phyloP scores from a whole-genome alignment of 2,329 filamentous ascomycete genomes.

The Exophiala dermatitidis region DNA sequence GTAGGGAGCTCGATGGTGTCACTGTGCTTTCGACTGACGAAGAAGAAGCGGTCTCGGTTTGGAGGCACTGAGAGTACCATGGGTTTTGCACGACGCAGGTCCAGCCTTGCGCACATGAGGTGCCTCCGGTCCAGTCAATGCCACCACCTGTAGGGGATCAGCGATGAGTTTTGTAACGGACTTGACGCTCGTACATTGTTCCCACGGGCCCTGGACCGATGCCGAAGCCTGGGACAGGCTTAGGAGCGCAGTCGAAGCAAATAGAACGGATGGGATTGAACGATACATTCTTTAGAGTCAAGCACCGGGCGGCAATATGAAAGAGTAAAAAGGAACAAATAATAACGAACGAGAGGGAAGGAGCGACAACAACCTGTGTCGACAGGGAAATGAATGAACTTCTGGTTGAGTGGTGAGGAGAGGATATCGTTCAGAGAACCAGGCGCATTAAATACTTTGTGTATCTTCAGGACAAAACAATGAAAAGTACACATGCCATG shows the following conservation, averaged over 20 bases:
- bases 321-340: neutral
- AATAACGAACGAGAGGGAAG: conserved; percentile 11
- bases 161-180: neutral
- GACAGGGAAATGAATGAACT: conserved; percentile 19
- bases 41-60: conserved; percentile 1
- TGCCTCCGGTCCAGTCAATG: conserved; percentile 31
- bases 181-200: conserved; percentile 14
- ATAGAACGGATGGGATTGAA: conserved; percentile 5
- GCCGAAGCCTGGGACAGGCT: conserved; percentile 6
- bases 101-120: conserved; percentile 31
- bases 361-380: conserved; percentile 13
- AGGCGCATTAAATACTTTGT: neutral
- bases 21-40: neutral
- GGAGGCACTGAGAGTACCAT: conserved; percentile 37
- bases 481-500: too few relatives aligned
- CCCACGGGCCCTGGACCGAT: conserved; percentile 13
- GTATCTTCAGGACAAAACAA: neutral
- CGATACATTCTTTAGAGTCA: conserved; percentile 11
- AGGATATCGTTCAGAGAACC: neutral
- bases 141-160: conserved; percentile 29
- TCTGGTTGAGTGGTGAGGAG: conserved; percentile 1
- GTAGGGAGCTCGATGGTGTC: neutral
- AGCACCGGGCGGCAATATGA: neutral
- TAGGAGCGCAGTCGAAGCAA: conserved; percentile 8
- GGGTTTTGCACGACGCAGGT: conserved; percentile 32